Percentiles rank a stretch among this genome's conserved stretches.
These are phyloP conservation scores for Cetradonia linearis DNA, from an alignment of 495 filamentous ascomycete species.

Conservation along the genomic window DNA sequence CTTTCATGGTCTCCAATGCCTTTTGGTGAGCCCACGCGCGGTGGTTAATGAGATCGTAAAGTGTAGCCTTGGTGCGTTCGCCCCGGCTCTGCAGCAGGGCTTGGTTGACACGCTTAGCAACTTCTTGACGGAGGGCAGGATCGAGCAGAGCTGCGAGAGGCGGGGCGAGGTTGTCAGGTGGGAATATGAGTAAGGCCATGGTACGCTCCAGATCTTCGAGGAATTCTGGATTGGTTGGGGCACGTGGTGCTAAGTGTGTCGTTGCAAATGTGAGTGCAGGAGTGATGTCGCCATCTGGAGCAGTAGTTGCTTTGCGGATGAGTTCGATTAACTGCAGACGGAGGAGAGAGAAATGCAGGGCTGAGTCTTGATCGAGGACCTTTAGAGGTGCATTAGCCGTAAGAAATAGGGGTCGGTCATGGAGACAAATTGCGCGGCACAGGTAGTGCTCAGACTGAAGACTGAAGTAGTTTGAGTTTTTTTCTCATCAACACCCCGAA, in stretches of 20 bases:
- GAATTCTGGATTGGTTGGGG: constrained; percentile 70
- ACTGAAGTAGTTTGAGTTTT: constrained; percentile 88
- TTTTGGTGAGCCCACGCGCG: constrained; percentile 78
- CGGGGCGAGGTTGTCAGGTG: constrained; percentile 62
- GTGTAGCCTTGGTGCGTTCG: constrained; percentile 64
- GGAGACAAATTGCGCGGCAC: not conserved
- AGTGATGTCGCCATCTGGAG: constrained; percentile 60
- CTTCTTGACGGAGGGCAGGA: constrained; percentile 67
- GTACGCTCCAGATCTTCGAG: constrained; percentile 83
- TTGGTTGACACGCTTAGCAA: constrained; percentile 76
- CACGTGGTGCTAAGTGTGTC: constrained; percentile 73
- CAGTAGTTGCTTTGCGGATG: constrained; percentile 62
- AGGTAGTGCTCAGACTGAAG: constrained; percentile 78
- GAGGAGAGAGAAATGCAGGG: constrained; percentile 83
- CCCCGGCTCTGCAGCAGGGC: constrained; percentile 67
- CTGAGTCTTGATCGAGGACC: constrained; percentile 77
- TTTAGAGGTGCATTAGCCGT: constrained; percentile 33
- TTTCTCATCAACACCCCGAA: constrained; percentile 83
- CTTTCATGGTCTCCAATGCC: constrained; percentile 59
- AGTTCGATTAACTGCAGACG: constrained; percentile 88
- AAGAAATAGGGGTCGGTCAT: not conserved
- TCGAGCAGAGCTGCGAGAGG: constrained; percentile 66
- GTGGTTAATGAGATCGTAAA: constrained; percentile 67
- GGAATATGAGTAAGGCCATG: constrained; percentile 85
- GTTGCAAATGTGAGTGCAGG: constrained; percentile 82